These are phyloP conservation scores for Rubia peregrina DNA, from an alignment of 305 asterid species.

Conservation along the genomic window DNA sequence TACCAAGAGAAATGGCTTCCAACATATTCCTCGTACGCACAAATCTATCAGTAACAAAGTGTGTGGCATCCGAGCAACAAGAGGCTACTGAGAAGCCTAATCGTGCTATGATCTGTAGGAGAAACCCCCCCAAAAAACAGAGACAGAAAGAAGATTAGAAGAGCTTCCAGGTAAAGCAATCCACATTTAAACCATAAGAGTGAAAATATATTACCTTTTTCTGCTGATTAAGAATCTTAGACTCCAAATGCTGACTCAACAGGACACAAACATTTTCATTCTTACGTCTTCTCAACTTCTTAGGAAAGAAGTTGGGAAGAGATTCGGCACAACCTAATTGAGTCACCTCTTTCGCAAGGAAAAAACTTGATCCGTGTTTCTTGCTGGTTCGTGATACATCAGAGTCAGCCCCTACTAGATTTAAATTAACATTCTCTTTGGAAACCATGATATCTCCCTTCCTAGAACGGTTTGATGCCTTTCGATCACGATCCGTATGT, in stretches of 20 bases:
- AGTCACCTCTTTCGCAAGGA: conserved; percentile 54
- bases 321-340: conserved; percentile 51
- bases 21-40: conserved; percentile 89
- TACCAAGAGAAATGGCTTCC: conserved; percentile 91
- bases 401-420: conserved; percentile 21
- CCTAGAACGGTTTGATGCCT: conserved; percentile 22
- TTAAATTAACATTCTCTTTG: conserved; percentile 20
- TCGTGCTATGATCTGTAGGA: conserved; percentile 55
- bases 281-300: conserved; percentile 49
- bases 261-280: conserved; percentile 42
- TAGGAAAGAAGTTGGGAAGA: conserved; percentile 51
- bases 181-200: conserved; percentile 5
- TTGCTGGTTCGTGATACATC: conserved; percentile 24
- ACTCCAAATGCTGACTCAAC: conserved; percentile 71
- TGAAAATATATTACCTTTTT: conserved; percentile 44
- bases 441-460: conserved; percentile 22
- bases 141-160: conserved; percentile 16
- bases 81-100: conserved; percentile 66
- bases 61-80: conserved; percentile 75
- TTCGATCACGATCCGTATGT: conserved; percentile 20
- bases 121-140: background rate
- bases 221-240: conserved; percentile 46
- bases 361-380: conserved; percentile 33
- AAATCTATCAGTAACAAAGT: conserved; percentile 89
- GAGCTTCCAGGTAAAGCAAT: conserved; percentile 14